phyloP scores from a whole-genome alignment of 1,284 basidiomycete species.

The Cutaneotrichosporon cutaneum region DNA sequence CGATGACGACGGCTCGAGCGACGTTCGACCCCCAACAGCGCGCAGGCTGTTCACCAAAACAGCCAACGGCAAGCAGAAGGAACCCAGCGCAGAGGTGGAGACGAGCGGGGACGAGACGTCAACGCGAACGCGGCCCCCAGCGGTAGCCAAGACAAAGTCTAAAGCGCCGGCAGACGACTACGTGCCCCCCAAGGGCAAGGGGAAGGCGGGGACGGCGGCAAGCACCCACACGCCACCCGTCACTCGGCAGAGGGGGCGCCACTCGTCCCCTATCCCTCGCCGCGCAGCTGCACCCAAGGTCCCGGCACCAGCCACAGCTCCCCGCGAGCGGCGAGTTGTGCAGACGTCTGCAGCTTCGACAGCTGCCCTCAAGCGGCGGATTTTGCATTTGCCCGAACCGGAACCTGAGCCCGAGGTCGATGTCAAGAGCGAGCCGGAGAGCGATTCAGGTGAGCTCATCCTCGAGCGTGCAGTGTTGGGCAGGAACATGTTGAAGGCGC shows the following conservation, averaged over 20 bases:
- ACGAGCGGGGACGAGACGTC: background rate
- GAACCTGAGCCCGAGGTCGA: background rate
- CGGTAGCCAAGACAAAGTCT: background rate
- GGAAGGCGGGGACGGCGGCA: background rate
- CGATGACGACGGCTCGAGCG: background rate
- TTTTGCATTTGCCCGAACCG: background rate
- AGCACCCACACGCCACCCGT: background rate
- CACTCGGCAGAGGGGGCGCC: background rate
- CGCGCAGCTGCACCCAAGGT: background rate
- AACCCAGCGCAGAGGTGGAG: background rate
- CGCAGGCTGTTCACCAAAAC: background rate
- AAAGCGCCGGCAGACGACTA: background rate
- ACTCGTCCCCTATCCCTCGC: conserved; percentile 3
- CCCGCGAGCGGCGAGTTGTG: conserved; percentile 1
- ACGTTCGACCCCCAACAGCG: background rate
- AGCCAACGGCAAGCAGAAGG: background rate
- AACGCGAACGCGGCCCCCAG: too few species aligned
- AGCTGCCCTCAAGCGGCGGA: too few species aligned
- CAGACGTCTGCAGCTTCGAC: too few species aligned
- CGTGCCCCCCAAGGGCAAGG: background rate
- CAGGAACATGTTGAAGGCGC: background rate
- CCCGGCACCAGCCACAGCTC: background rate
- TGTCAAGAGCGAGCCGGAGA: conserved; percentile 19
- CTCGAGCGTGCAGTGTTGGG: background rate
- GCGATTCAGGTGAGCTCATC: conserved; percentile 11